Evolutionary conservation across 257 asterid genomes (phyloP).

Genomic region (Linderniella brevidens): DNA sequence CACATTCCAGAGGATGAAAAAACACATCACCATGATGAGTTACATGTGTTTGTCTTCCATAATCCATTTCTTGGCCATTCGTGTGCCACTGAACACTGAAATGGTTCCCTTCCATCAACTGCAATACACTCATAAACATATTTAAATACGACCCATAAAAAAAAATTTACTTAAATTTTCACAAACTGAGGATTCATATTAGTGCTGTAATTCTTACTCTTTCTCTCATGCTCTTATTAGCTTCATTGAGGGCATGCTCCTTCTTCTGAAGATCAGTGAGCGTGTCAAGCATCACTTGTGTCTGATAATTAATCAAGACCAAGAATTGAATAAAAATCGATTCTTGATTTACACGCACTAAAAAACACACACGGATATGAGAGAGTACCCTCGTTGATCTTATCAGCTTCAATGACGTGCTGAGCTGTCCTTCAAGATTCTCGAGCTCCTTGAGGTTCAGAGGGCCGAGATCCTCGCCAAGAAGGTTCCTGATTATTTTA

Average conservation of each 20-base stretch:
- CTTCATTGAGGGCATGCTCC: conserved; percentile 94
- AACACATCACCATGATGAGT: conserved; percentile 43
- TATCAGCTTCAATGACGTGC: conserved; percentile 83
- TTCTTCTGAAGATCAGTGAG: conserved; percentile 81
- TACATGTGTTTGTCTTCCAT: conserved; percentile 45
- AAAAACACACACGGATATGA: background rate
- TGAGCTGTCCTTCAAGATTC: conserved; percentile 88
- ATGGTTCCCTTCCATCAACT: conserved; percentile 79
- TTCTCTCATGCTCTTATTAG: conserved; percentile 71
- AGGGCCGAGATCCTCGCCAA: conserved; percentile 98
- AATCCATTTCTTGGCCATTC: conserved; percentile 50
- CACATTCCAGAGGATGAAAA: conserved; percentile 75
- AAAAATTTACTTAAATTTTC: background rate
- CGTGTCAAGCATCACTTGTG: conserved; percentile 92
- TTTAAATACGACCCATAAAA: background rate
- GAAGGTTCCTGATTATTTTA: conserved; percentile 51
- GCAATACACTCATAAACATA: conserved; percentile 3
- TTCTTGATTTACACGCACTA: background rate
- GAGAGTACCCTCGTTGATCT: conserved; percentile 71
- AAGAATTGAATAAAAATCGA: background rate
- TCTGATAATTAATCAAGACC: conserved; percentile 25
- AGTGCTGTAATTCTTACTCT: conserved; percentile 31
- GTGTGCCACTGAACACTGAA: conserved; percentile 79
- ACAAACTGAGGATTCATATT: no score
- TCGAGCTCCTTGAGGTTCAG: conserved; percentile 96